phyloP scores from a whole-genome alignment of 2,329 filamentous ascomycete genomes.

The Rosellinia necatrix region DNA sequence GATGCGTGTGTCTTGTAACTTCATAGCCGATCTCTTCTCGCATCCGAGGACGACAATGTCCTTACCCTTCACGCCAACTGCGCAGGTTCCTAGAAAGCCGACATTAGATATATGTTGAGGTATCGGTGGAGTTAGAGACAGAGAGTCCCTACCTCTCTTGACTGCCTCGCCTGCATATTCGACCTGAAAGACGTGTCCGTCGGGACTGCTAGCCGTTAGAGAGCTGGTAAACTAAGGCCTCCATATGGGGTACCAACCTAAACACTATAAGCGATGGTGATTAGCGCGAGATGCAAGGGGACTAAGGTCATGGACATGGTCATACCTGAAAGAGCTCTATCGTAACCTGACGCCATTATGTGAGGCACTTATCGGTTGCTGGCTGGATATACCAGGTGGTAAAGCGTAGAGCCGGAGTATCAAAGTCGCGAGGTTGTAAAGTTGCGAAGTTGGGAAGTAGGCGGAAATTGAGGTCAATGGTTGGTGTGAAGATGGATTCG shows the following conservation, averaged over 20 bases:
- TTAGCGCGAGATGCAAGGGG: constrained; percentile 48
- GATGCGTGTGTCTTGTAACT: constrained; percentile 98
- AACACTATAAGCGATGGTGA: constrained; percentile 67
- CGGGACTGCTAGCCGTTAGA: constrained; percentile 74
- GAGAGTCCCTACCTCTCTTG: constrained; percentile 76
- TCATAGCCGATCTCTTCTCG: constrained; percentile 99
- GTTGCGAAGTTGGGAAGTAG: constrained; percentile 13
- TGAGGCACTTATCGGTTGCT: constrained; percentile 17
- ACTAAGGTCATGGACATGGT: constrained; percentile 39
- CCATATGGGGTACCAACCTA: constrained; percentile 59
- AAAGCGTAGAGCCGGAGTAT: constrained; percentile 3
- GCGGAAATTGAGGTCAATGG: constrained; percentile 17
- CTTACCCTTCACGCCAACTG: constrained; percentile 93
- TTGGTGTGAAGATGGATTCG: constrained; percentile 16
- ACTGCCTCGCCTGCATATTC: constrained; percentile 99
- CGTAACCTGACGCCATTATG: constrained; percentile 89
- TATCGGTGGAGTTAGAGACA: neutral
- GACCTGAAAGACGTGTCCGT: constrained; percentile 99
- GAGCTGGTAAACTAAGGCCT: constrained; percentile 18
- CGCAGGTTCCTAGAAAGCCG: constrained; percentile 77
- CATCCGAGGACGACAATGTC: constrained; percentile 96
- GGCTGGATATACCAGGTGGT: constrained; percentile 9
- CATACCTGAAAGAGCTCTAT: constrained; percentile 97
- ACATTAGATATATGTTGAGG: constrained; percentile 22
- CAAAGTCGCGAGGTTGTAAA: constrained; percentile 12